phyloP scores from a whole-genome alignment of 2,329 filamentous ascomycete genomes.

The Ophiocordyceps polyrhachis-furcata region DNA sequence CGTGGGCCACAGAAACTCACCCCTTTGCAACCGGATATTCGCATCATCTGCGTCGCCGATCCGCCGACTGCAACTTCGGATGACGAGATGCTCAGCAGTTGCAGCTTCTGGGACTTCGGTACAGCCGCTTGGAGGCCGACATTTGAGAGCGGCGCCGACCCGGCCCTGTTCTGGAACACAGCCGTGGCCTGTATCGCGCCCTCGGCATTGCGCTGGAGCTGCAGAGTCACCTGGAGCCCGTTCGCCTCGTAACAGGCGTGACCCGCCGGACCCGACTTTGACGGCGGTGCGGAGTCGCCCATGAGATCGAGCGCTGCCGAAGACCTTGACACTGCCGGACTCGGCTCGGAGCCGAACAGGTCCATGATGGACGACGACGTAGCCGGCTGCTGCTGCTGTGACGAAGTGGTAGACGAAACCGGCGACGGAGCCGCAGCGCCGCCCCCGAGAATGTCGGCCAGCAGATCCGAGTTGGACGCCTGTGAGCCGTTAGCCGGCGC shows the following conservation, averaged over 20 bases:
- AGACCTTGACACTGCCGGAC: constrained; percentile 16
- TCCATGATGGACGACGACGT: constrained; percentile 71
- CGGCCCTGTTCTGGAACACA: constrained; percentile 62
- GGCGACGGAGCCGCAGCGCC: constrained; percentile 22
- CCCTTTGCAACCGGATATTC: constrained; percentile 65
- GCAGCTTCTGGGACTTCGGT: constrained; percentile 87
- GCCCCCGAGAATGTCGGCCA: constrained; percentile 81
- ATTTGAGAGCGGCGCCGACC: constrained; percentile 44
- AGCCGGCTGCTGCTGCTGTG: constrained; percentile 15
- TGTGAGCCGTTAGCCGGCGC: constrained; percentile 32
- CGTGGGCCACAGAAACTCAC: constrained; percentile 35
- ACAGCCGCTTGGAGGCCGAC: constrained; percentile 88
- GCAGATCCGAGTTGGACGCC: constrained; percentile 62
- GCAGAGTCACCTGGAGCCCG: constrained; percentile 61
- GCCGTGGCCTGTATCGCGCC: constrained; percentile 66
- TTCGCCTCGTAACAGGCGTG: constrained; percentile 75
- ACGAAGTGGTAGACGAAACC: constrained; percentile 27
- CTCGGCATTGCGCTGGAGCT: constrained; percentile 66
- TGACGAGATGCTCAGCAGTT: constrained; percentile 76
- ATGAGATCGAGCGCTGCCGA: constrained; percentile 30
- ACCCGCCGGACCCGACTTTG: constrained; percentile 25
- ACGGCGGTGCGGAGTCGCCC: constrained; percentile 29
- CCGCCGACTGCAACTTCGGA: constrained; percentile 56
- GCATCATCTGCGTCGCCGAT: constrained; percentile 82
- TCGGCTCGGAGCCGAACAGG: constrained; percentile 43